phyloP scores from a whole-genome alignment of 2,329 filamentous ascomycete species.

The Aspergillus amoenus region DNA sequence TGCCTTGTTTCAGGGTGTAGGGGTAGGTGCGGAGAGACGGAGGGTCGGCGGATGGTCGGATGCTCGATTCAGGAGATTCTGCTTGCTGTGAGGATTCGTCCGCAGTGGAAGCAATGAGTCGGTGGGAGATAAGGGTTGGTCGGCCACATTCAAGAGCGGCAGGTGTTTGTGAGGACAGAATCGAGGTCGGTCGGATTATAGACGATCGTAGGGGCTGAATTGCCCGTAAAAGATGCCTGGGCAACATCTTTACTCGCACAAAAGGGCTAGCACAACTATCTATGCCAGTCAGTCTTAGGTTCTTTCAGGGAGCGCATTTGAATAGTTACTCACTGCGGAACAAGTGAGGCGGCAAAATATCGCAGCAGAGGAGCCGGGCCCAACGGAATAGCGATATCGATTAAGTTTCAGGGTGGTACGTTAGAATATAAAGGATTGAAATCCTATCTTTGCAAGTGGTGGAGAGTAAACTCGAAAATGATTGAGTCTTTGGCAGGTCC shows the following conservation, averaged over 20 bases:
- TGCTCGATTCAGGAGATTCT: neutral
- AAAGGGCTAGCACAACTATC: neutral
- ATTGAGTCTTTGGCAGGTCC: neutral
- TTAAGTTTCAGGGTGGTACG: neutral
- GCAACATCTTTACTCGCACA: conserved; percentile 22
- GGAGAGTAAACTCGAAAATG: neutral
- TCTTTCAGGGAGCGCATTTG: neutral
- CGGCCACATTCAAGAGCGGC: conserved; percentile 21
- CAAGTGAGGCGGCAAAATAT: neutral
- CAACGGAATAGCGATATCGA: neutral
- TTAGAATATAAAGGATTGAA: neutral
- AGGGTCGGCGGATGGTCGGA: conserved; percentile 16
- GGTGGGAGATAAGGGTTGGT: conserved; percentile 15
- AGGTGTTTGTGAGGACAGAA: conserved; percentile 15
- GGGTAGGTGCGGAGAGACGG: conserved; percentile 37
- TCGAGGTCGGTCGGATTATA: conserved; percentile 26
- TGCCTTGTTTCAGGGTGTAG: conserved; percentile 37
- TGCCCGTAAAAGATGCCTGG: conserved; percentile 31
- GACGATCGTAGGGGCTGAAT: conserved; percentile 32
- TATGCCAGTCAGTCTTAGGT: neutral
- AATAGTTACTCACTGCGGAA: neutral
- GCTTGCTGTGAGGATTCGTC: neutral
- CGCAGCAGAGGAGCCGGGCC: too few species aligned
- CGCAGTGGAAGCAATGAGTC: conserved; percentile 9
- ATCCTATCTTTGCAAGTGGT: neutral